A percentile compares a stretch with the other conserved stretches of the same genome.
Evolutionary conservation across 352 stramenopile genomes (phyloP).

Genomic region (Phytophthora cryptogea): DNA sequence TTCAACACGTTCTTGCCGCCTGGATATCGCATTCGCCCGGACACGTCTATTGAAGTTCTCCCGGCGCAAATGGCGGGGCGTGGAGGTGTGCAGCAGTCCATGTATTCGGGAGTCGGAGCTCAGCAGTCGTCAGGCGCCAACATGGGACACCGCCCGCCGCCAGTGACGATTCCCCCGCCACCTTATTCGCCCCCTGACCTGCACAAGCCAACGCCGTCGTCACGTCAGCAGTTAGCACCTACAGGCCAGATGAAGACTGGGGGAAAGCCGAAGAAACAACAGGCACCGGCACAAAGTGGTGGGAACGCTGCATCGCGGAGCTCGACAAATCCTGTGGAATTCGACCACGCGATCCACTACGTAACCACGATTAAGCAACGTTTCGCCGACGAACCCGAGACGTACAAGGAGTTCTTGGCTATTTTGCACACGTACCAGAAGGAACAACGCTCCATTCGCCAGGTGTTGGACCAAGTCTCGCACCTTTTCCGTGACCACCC

Average conservation of each 20-base stretch:
- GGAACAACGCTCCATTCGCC: conserved; percentile 98
- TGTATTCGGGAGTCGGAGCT: conserved; percentile 40
- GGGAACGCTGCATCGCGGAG: conserved; percentile 39
- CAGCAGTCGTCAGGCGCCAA: conserved; percentile 36
- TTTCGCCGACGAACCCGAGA: conserved; percentile 97
- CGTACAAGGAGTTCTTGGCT: conserved; percentile 99
- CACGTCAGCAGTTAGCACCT: conserved; percentile 52
- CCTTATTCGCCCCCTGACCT: conserved; percentile 66
- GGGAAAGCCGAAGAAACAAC: conserved; percentile 68
- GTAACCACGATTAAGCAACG: conserved; percentile 99
- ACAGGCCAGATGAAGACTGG: conserved; percentile 35
- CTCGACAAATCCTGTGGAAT: conserved; percentile 94
- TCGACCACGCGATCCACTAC: conserved; percentile 99
- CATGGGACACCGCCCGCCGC: conserved; percentile 62
- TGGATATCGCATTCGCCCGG: conserved; percentile 86
- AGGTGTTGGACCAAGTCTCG: conserved; percentile 98
- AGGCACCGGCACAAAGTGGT: conserved; percentile 21
- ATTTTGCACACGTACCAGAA: conserved; percentile 99
- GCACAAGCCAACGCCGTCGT: conserved; percentile 47
- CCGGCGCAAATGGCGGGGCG: conserved; percentile 63
- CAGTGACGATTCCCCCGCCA: conserved; percentile 71
- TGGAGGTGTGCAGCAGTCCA: conserved; percentile 37
- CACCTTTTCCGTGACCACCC: conserved; percentile 99
- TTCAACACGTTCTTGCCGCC: conserved; percentile 99
- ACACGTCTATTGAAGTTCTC: conserved; percentile 84